These are phyloP conservation scores for Daldinia grandis DNA, from an alignment of 495 filamentous ascomycete genomes.

Conservation along the genomic window DNA sequence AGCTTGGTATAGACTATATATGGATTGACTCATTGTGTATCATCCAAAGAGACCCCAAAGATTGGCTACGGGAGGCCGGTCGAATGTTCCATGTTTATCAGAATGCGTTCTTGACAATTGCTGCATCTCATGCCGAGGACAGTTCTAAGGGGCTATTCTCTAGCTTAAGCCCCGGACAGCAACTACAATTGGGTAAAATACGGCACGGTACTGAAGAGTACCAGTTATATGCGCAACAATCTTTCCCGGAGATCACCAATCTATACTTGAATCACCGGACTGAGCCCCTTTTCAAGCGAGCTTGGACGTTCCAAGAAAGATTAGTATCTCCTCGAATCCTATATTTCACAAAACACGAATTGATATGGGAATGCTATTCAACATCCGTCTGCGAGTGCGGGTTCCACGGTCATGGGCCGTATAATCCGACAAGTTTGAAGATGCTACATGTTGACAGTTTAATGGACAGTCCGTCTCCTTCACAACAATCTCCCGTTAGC, in stretches of 20 bases:
- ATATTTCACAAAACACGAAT: slow-evolving; percentile 33
- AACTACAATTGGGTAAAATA: not conserved
- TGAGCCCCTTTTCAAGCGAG: not conserved
- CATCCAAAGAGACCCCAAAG: slow-evolving; percentile 4
- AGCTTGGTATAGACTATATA: slow-evolving; percentile 2
- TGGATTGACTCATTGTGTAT: slow-evolving; percentile 15
- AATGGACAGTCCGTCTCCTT: not conserved
- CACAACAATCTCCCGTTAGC: not conserved
- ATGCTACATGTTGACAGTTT: not conserved
- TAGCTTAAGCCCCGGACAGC: not conserved
- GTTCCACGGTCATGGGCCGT: not conserved
- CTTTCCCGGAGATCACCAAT: not conserved
- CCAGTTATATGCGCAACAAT: not conserved
- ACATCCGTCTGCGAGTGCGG: slow-evolving; percentile 34
- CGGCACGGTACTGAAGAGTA: not conserved
- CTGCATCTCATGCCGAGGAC: not conserved
- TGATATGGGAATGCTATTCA: slow-evolving; percentile 43
- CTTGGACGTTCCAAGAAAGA: slow-evolving; percentile 37
- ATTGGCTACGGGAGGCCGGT: slow-evolving; percentile 3
- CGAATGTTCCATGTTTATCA: slow-evolving; percentile 14
- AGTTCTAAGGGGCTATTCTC: slow-evolving; percentile 2
- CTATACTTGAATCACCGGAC: not conserved
- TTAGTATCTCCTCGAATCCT: slow-evolving; percentile 41
- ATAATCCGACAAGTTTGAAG: not conserved
- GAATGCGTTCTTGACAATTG: slow-evolving; percentile 3